Evolutionary conservation across 345 rosid species (phyloP), one percentile per base, ranked within the genome.

Genomic region (Hibiscus mutabilis): DNA sequence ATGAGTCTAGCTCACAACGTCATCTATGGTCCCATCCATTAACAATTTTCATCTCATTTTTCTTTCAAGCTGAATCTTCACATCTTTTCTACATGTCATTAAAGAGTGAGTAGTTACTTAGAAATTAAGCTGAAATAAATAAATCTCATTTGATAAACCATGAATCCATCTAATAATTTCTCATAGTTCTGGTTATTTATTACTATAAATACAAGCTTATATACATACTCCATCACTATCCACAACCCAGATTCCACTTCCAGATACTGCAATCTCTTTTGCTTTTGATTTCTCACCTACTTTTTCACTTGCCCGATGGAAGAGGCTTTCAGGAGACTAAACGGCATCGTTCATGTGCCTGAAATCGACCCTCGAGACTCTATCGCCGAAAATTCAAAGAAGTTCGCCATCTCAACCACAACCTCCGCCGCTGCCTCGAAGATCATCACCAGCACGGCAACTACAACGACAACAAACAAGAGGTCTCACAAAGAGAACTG

Each of bases 291-390:
- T 27, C 12, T 24, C 25, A 0, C 13, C 33, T 15, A 66, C 61
- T 14, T 24, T 66, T 25, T 44, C 69, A 46, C 33, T 22, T 57
- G 29, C 37, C 14, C 0, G 0, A 84, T 91, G 97, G 97, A 91
- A 62, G 91, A 91, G 78, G 88, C 92, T 0, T 74, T 91, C 1
- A 76, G 88, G 59, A 80, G 85, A 40, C 77, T 86, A 0, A 78
- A 61, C 35, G 87, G 81, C 59, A 68, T 70, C 67, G 24, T 81
- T 5, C 72, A 72, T 16, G 13, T 67, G 18, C 61, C 68, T 2
- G 79, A 73, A 27, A 11, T 76, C 64, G 66, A 69, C 72, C 68
- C 27, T 0, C 73, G 19, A 0, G 56, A 80, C 9, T 5, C 80
- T 44, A 42, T 67, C 25, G 2, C 44, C 6, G 77, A 68, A 24